phyloP scores from a whole-genome alignment of 1,139 yeast genomes.

The Diutina siamensis region DNA sequence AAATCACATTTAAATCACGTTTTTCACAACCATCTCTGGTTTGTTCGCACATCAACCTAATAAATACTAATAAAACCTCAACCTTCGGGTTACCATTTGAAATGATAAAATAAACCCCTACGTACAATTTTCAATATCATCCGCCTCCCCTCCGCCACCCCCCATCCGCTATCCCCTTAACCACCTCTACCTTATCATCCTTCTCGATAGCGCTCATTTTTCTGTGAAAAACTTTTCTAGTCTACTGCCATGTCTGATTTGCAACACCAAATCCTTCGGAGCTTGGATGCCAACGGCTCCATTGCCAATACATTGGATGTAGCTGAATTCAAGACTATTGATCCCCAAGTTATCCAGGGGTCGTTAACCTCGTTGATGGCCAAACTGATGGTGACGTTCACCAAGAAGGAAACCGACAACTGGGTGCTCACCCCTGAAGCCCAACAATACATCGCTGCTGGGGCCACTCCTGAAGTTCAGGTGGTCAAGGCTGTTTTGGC shows the following conservation, averaged over 20 bases:
- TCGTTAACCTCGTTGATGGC: conserved; percentile 82
- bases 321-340: conserved; percentile 30
- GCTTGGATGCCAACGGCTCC: conserved; percentile 38
- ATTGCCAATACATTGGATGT: conserved; percentile 56
- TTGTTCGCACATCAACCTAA: no score
- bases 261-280: conserved; percentile 46
- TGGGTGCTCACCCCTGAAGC: conserved; percentile 81
- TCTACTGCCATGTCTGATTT: conserved; percentile 36
- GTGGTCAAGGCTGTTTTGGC: conserved; percentile 66
- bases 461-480: conserved; percentile 77
- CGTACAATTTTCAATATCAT: no score
- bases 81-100: no score
- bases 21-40: no score
- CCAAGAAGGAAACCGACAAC: conserved; percentile 62
- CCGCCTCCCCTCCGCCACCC: no score
- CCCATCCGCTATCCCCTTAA: no score
- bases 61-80: no score
- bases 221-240: conserved; percentile 1
- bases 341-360: conserved; percentile 40
- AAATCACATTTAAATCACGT: no score
- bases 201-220: neutral
- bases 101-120: no score
- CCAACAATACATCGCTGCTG: conserved; percentile 59
- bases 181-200: no score
- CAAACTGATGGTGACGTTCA: conserved; percentile 66